Evolutionary conservation across 2,329 filamentous ascomycete species (phyloP), one percentile per base, ranked within the genome.

Genomic region (Exophiala dermatitidis): DNA sequence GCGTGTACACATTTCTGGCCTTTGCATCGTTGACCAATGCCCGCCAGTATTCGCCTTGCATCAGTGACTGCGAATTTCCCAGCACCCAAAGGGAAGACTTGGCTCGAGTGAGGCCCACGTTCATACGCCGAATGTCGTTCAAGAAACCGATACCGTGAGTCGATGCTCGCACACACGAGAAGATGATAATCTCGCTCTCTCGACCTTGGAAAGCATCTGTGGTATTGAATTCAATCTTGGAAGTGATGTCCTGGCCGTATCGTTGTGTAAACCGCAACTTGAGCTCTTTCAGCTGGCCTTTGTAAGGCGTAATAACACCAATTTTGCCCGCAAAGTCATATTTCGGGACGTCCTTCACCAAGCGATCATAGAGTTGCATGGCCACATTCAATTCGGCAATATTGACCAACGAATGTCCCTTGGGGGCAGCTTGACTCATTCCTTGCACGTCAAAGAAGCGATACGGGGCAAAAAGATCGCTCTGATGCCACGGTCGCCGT

Each of bases 71-170:
- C 0, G 93, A 93, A 69, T 97, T 94, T 61, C 93, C 93, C 29
- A 98, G 78, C 53, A 98, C 91, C 88, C 91, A 98, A 6, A 98
- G 78, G 33, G 91, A 96, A 6, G 88, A 95, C 70, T 95, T 96
- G 3, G 93, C 94, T 76, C 93, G 86, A 26, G 93, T 98, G 56
- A 98, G 77, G 73, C 93, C 93, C 65, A 98, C 93, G 70, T 98
- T 98, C 94, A 98, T 97, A 77, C 93, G 91, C 54, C 93, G 84
- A 66, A 98, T 95, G 68, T 98, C 93, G 50, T 88, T 87, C 80
- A 98, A 85, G 81, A 98, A 98, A 77, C 93, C 93, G 66, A 98
- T 95, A 64, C 91, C 90, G 5, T 85, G 87, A n/a, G 88, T 82
- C 31, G 86, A 91, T 26, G 93, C 91, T 73, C 93, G 85, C 57